These are phyloP conservation scores for Monosporozyma yasuniensis DNA, from an alignment of 805 yeast species.

Conservation along the genomic window DNA sequence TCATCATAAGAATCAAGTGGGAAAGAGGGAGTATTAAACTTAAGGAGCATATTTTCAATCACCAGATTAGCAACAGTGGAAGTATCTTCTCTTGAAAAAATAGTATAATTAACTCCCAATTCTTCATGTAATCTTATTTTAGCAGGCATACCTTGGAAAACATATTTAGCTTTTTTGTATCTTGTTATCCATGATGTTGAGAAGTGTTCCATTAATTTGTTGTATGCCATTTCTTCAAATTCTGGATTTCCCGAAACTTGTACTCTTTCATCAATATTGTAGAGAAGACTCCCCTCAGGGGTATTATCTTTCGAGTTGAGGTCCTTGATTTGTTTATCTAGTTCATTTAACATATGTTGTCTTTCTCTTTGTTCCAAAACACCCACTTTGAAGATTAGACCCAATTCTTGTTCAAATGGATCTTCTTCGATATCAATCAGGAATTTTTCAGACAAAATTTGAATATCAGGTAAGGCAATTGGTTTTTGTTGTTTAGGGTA, in stretches of 20 bases:
- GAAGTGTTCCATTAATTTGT: constrained; percentile 27
- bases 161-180: constrained; percentile 23
- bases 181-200: constrained; percentile 36
- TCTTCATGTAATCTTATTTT: constrained; percentile 12
- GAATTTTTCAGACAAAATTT: constrained; percentile 34
- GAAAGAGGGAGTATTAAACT: constrained; percentile 28
- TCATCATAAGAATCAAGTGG: constrained; percentile 22
- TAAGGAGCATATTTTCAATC: constrained; percentile 17
- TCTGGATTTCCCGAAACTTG: not conserved
- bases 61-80: constrained; percentile 23
- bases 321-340: constrained; percentile 16
- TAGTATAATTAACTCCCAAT: constrained; percentile 13
- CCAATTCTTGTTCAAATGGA: constrained; percentile 55
- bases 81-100: constrained; percentile 18
- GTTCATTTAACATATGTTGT: constrained; percentile 30
- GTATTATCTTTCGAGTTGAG: not conserved
- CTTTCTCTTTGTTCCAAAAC: constrained; percentile 47
- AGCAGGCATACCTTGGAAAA: constrained; percentile 25
- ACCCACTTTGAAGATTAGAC: constrained; percentile 50
- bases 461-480: constrained; percentile 35
- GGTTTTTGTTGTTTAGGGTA: constrained; percentile 24
- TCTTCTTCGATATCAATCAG: constrained; percentile 51
- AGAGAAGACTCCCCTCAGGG: not conserved
- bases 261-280: not conserved
- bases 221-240: constrained; percentile 7